Percentiles rank a stretch among this genome's conserved stretches.
Evolutionary conservation across 2,329 filamentous ascomycete genomes (phyloP).

Genomic region (Paracoccidioides brasiliensis): DNA sequence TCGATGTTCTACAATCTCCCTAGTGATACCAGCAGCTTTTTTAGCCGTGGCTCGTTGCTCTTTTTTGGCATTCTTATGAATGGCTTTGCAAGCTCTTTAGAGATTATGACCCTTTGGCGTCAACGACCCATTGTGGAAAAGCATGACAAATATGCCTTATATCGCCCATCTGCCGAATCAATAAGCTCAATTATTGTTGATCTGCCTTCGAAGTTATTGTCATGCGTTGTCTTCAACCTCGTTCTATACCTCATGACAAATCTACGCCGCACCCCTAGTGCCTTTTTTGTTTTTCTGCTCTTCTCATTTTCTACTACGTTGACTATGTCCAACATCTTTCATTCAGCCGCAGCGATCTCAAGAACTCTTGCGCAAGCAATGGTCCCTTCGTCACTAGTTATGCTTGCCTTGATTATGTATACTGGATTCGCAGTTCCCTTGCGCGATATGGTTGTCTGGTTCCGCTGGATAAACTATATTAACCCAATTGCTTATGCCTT

Average conservation of each 20-base stretch:
- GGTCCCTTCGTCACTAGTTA: conserved; percentile 42
- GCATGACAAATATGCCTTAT: conserved; percentile 72
- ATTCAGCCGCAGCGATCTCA: conserved; percentile 62
- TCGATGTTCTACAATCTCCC: conserved; percentile 70
- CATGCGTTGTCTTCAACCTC: conserved; percentile 59
- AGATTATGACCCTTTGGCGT: conserved; percentile 71
- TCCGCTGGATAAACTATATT: conserved; percentile 70
- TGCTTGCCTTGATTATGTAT: conserved; percentile 34
- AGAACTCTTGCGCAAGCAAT: conserved; percentile 60
- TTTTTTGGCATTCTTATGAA: conserved; percentile 86
- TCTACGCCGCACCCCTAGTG: conserved; percentile 55
- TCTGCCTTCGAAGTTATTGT: conserved; percentile 69
- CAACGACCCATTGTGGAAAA: conserved; percentile 91
- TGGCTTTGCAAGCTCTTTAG: conserved; percentile 66
- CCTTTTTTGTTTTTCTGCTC: conserved; percentile 78
- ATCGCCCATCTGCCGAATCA: conserved; percentile 75
- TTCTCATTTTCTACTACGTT: conserved; percentile 61
- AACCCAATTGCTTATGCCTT: conserved; percentile 72
- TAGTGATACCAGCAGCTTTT: conserved; percentile 57
- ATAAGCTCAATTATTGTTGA: conserved; percentile 69
- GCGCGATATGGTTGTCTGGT: conserved; percentile 65
- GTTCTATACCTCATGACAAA: conserved; percentile 80
- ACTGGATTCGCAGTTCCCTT: conserved; percentile 36
- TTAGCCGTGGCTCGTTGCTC: conserved; percentile 61
- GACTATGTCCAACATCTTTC: conserved; percentile 77